These are phyloP conservation scores for Fagopyrum tataricum DNA, from an alignment of 148 eudicot species.

Conservation along the genomic window DNA sequence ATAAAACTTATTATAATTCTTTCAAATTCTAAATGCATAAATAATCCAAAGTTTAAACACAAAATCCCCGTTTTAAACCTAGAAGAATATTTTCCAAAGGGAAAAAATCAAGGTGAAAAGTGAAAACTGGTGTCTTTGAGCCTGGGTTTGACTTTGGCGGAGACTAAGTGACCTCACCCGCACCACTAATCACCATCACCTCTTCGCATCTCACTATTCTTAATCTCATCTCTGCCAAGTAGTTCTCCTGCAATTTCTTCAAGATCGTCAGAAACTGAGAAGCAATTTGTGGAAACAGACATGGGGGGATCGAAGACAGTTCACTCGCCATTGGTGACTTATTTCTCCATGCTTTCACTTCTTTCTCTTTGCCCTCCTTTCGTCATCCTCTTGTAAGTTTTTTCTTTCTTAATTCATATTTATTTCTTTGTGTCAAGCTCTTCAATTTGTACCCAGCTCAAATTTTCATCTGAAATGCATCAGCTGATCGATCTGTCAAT, in stretches of 20 bases:
- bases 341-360: conserved; percentile 76
- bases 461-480: background rate
- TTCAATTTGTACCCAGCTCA: background rate
- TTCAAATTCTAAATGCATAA: too few relatives aligned
- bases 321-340: conserved; percentile 72
- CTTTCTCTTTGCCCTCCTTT: conserved; percentile 88
- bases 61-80: too few relatives aligned
- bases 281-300: background rate
- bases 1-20: too few relatives aligned
- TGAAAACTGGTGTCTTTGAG: background rate
- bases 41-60: too few relatives aligned
- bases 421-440: background rate
- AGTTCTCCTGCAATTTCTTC: background rate
- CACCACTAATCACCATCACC: background rate
- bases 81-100: too few relatives aligned
- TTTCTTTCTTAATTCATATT: background rate
- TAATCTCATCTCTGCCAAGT: background rate
- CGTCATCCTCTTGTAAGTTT: conserved; percentile 74
- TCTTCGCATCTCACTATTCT: background rate
- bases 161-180: background rate
- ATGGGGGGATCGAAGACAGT: conserved; percentile 65
- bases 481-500: too few relatives aligned
- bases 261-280: background rate
- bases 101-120: too few relatives aligned
- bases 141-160: conserved; percentile 3